Conservation (phyloP, 495 filamentous ascomycete species). For the Viridothelium virens region DNA sequence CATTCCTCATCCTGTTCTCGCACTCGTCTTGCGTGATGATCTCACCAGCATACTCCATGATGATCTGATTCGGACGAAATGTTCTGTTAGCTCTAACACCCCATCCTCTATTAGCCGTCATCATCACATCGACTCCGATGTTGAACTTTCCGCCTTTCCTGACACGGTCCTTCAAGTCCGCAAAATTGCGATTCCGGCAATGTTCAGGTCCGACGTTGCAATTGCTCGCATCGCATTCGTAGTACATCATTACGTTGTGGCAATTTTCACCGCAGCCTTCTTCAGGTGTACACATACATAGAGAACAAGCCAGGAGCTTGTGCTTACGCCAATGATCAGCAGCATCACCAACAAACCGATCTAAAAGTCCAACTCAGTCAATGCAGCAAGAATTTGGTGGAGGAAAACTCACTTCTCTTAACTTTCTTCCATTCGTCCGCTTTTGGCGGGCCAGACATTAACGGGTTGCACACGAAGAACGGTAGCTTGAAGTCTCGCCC, state of each 20-base stretch:
- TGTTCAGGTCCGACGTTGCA: conserved; percentile 62
- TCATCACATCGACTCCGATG: conserved; percentile 87
- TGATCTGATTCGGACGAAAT: conserved; percentile 86
- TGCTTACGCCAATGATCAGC: conserved; percentile 75
- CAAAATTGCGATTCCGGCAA: conserved; percentile 84
- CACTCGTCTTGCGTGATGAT: conserved; percentile 92
- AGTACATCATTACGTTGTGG: conserved; percentile 91
- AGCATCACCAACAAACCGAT: conserved; percentile 88
- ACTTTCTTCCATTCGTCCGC: conserved; percentile 84
- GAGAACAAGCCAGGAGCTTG: conserved; percentile 62
- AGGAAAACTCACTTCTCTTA: conserved; percentile 64
- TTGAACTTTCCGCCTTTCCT: conserved; percentile 62
- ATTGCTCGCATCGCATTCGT: conserved; percentile 88
- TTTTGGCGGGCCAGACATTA: conserved; percentile 77
- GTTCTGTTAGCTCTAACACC: conserved; percentile 83
- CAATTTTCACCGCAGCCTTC: conserved; percentile 82
- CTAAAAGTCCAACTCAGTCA: conserved; percentile 37
- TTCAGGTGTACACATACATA: conserved; percentile 70
- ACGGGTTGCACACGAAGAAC: conserved; percentile 79
- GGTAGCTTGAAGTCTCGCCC: conserved; percentile 80
- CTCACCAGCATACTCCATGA: conserved; percentile 95
- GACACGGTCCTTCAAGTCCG: conserved; percentile 45
- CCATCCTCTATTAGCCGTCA: conserved; percentile 80
- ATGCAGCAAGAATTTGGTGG: background rate
- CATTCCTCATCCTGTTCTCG: conserved; percentile 81